Evolutionary conservation across 2,329 filamentous ascomycete species (phyloP).

Genomic region (Aspergillus awamori): DNA sequence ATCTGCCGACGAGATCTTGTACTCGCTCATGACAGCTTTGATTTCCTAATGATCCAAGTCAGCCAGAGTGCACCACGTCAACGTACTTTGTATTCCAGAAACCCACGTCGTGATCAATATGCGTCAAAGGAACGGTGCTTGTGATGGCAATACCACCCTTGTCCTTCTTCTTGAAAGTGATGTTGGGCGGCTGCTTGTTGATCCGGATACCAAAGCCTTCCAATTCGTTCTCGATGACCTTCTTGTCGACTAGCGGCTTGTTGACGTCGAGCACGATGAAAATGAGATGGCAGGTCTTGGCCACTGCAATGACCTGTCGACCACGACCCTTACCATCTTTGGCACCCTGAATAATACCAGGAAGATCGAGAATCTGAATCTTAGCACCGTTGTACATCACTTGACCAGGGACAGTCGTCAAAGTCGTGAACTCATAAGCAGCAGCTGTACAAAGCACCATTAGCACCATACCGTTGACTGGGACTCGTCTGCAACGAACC

Average conservation of each 20-base stretch:
- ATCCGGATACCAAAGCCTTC: slow-evolving; percentile 97
- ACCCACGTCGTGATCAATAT: slow-evolving; percentile 79
- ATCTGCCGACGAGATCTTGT: slow-evolving; percentile 93
- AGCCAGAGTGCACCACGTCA: slow-evolving; percentile 8
- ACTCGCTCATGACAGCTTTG: slow-evolving; percentile 96
- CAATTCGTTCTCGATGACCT: slow-evolving; percentile 89
- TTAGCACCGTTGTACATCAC: slow-evolving; percentile 96
- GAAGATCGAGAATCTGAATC: slow-evolving; percentile 96
- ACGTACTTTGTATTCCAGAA: background rate
- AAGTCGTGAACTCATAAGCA: slow-evolving; percentile 97
- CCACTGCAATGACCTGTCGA: slow-evolving; percentile 96
- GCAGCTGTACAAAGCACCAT: slow-evolving; percentile 59
- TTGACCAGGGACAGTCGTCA: slow-evolving; percentile 96
- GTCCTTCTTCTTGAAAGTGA: slow-evolving; percentile 99
- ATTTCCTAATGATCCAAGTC: slow-evolving; percentile 64
- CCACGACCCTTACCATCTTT: slow-evolving; percentile 98
- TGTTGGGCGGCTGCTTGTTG: slow-evolving; percentile 96
- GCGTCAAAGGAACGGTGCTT: slow-evolving; percentile 85
- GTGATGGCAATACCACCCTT: slow-evolving; percentile 96
- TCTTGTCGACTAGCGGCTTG: slow-evolving; percentile 96
- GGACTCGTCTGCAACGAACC: slow-evolving; percentile 38
- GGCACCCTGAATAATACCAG: slow-evolving; percentile 97
- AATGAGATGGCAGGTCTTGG: slow-evolving; percentile 97
- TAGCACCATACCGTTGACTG: slow-evolving; percentile 19
- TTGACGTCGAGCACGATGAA: slow-evolving; percentile 99